These are phyloP conservation scores for Boeremia exigua DNA, from an alignment of 2,329 filamentous ascomycete species.

Conservation along the genomic window DNA sequence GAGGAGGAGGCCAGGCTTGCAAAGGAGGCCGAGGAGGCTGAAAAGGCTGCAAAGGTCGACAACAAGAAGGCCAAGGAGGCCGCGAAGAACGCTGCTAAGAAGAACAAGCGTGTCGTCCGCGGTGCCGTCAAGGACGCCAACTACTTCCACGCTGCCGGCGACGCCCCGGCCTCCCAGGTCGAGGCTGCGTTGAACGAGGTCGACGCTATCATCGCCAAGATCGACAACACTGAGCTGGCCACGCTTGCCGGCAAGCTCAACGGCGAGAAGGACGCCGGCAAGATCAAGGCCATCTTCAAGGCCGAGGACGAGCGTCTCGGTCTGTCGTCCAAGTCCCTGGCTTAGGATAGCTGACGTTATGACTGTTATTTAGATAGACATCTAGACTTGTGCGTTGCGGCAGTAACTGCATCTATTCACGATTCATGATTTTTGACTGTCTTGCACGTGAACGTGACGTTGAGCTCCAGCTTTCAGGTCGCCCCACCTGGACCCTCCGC, in stretches of 20 bases:
- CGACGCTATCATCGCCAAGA: slow-evolving; percentile 84
- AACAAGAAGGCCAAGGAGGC: slow-evolving; percentile 98
- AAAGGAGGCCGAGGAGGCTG: slow-evolving; percentile 83
- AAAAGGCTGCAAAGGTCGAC: slow-evolving; percentile 82
- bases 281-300: slow-evolving; percentile 84
- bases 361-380: slow-evolving; percentile 29
- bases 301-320: slow-evolving; percentile 80
- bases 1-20: slow-evolving; percentile 80
- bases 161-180: slow-evolving; percentile 77
- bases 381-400: slow-evolving; percentile 22
- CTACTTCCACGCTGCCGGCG: slow-evolving; percentile 77
- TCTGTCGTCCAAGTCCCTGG: slow-evolving; percentile 72
- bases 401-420: slow-evolving; percentile 1
- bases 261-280: slow-evolving; percentile 75
- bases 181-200: slow-evolving; percentile 85
- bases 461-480: too few relatives aligned
- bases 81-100: slow-evolving; percentile 98
- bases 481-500: background rate
- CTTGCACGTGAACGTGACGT: slow-evolving; percentile 8
- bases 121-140: slow-evolving; percentile 95
- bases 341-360: slow-evolving; percentile 21
- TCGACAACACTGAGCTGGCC: slow-evolving; percentile 90
- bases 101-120: slow-evolving; percentile 99
- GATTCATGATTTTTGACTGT: background rate
- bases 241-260: slow-evolving; percentile 80